Percentiles rank a stretch among this genome's conserved stretches.
Evolutionary conservation across 108 stramenopile species (phyloP).

Genomic region (Cyclotella kingstonii): DNA sequence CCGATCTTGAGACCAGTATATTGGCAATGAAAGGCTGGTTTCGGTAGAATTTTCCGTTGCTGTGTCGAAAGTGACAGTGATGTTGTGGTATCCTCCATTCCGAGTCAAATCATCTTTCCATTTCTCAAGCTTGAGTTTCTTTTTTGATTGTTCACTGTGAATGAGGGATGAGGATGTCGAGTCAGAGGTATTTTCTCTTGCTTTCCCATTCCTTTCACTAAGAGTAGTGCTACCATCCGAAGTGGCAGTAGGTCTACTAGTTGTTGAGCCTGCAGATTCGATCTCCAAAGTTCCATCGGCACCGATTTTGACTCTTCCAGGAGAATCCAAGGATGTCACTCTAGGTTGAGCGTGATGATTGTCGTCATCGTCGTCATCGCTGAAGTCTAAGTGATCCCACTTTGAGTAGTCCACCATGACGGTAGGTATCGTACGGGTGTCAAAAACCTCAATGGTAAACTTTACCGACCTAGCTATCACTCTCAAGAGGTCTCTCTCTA

Average conservation of each 20-base stretch:
- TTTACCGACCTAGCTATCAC: too few species aligned
- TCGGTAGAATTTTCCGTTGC: not conserved
- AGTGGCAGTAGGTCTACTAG: not conserved
- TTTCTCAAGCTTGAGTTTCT: constrained; percentile 13
- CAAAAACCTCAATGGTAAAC: too few species aligned
- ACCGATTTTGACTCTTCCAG: constrained; percentile 42
- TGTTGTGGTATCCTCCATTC: constrained; percentile 27
- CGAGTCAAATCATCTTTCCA: constrained; percentile 3
- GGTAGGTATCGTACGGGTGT: not conserved
- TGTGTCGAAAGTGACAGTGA: constrained; percentile 1
- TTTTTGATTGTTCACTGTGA: constrained; percentile 1
- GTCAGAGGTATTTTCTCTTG: too few species aligned
- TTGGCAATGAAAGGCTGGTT: constrained; percentile 5
- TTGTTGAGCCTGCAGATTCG: constrained; percentile 4
- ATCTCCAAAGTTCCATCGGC: constrained; percentile 28
- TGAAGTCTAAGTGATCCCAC: constrained; percentile 47
- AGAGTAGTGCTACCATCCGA: not conserved
- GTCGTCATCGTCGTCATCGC: constrained; percentile 13
- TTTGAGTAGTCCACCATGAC: constrained; percentile 46
- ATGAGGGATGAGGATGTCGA: too few species aligned
- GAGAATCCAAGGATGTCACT: constrained; percentile 40
- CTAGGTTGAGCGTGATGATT: constrained; percentile 10
- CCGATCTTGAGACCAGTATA: constrained; percentile 46
- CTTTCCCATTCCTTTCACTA: not conserved
- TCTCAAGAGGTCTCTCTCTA: too few species aligned